Evolutionary conservation across 2,329 filamentous ascomycete species (phyloP), one percentile per base, ranked within the genome.

Genomic region (Ramichloridium luteum): DNA sequence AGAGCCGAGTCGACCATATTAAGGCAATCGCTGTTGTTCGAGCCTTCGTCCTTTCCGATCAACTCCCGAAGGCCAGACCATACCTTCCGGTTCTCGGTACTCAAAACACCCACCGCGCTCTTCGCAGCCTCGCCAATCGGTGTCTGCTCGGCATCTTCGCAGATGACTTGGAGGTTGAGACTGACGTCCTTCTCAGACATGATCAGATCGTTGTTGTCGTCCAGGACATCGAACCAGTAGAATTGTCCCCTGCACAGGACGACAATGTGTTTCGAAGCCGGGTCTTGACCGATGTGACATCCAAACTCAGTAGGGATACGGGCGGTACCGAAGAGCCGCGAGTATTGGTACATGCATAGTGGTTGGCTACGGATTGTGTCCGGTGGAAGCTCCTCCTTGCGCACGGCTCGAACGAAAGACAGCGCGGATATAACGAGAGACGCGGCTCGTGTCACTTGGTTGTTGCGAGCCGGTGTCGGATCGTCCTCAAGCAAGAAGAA

Each of bases 401-500:
- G 74, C 2, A 98, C 85, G 2, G 90, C 90, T 38, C 90, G 72
- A 15, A 96, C 86, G 48, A 98, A 96, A 28, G 85, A 81, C 17
- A 96, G 64, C 3, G 90, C 78, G 3, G 90, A 98, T 11, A 90
- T 74, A 0, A 92, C 83, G 27, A 98, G 65, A 1, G 90, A 96
- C 0, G 90, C 88, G 8, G 90, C 86, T 35, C 90, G 75, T 13
- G 85, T 96, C 43, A 96, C 84, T 57, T 98, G 90, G 54, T 96
- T 90, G 60, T 94, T 94, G 41, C 90, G 74, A 27, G 88, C 86
- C 3, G 90, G 90, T 2, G 90, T 98, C 1, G 90, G 90, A 50
- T 98, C 90, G 64, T 98, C 90, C 58, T 94, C 90, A 31, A 98
- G 68, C 35, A 98, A 66, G 63, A 98, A 98, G 62, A 98, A 98